These are phyloP conservation scores for Datura wrightii DNA, from an alignment of 257 asterid genomes.

Conservation along the genomic window DNA sequence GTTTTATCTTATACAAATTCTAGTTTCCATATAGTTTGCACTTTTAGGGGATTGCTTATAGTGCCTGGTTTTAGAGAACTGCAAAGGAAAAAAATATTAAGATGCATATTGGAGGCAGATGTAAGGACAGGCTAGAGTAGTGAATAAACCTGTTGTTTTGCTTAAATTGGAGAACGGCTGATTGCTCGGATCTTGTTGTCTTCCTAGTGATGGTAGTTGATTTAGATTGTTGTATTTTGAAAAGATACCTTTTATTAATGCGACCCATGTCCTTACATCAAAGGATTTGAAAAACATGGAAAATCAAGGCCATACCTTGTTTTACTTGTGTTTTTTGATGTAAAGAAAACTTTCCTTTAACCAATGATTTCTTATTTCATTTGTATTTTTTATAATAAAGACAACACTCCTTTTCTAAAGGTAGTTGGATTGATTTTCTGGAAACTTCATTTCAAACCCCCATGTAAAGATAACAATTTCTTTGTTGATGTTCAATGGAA, in stretches of 20 bases:
- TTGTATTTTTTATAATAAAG: neutral
- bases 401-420: neutral
- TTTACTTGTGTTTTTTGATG: neutral
- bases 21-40: neutral
- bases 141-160: constrained; percentile 16
- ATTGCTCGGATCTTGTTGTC: neutral
- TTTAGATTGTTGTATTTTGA: constrained; percentile 20
- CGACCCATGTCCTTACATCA: neutral
- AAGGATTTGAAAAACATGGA: neutral
- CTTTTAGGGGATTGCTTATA: neutral
- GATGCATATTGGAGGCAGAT: neutral
- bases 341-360: neutral
- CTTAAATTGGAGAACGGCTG: neutral
- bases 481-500: neutral
- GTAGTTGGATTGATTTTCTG: neutral
- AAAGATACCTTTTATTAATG: constrained; percentile 3
- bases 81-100: neutral
- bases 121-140: neutral
- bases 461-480: neutral
- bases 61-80: constrained; percentile 23
- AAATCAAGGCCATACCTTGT: neutral
- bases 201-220: neutral
- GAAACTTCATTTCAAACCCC: neutral
- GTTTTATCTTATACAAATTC: constrained; percentile 5
- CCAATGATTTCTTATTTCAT: neutral